These are phyloP conservation scores for Pisolithus thermaeus DNA, from an alignment of 1,284 basidiomycete genomes.

Conservation along the genomic window DNA sequence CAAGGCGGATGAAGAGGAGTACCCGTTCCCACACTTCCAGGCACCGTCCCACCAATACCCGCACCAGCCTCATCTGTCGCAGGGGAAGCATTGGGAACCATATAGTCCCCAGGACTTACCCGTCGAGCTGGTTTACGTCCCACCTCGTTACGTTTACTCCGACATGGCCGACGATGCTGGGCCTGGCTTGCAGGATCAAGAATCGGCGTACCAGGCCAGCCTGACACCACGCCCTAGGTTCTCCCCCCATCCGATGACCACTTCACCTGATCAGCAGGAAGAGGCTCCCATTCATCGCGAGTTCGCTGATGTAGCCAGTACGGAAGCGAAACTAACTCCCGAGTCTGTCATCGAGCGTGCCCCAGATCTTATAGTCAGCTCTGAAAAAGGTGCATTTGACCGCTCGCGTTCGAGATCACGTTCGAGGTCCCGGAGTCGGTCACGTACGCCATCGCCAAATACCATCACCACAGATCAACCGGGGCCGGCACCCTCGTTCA, in stretches of 20 bases:
- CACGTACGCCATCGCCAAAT: slow-evolving; percentile 38
- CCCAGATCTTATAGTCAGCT: slow-evolving; percentile 26
- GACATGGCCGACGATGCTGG: slow-evolving; percentile 12
- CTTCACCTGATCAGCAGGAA: slow-evolving; percentile 8
- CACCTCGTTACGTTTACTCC: slow-evolving; percentile 45
- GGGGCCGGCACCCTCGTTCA: slow-evolving; percentile 23
- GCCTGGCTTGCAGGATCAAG: slow-evolving; percentile 6
- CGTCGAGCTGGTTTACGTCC: slow-evolving; percentile 50
- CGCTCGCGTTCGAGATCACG: slow-evolving; percentile 23
- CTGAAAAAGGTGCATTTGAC: slow-evolving; percentile 14
- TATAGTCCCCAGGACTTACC: slow-evolving; percentile 16
- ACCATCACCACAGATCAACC: slow-evolving; percentile 22
- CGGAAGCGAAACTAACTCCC: slow-evolving; percentile 1
- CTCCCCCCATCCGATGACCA: slow-evolving; percentile 5
- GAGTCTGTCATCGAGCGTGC: slow-evolving; percentile 13
- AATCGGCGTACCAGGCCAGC: slow-evolving; percentile 29
- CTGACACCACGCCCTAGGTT: slow-evolving; percentile 13
- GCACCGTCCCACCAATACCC: slow-evolving; percentile 9
- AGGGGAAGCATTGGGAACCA: slow-evolving; percentile 9
- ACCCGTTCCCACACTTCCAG: slow-evolving; percentile 9
- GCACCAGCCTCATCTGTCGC: slow-evolving; percentile 1
- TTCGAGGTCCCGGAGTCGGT: slow-evolving; percentile 32
- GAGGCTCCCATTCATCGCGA: slow-evolving; percentile 1
- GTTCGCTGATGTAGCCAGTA: not conserved
- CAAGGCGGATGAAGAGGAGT: slow-evolving; percentile 39